These are phyloP conservation scores for Abortiporus biennis DNA, from an alignment of 1,284 basidiomycete species.

Conservation along the genomic window DNA sequence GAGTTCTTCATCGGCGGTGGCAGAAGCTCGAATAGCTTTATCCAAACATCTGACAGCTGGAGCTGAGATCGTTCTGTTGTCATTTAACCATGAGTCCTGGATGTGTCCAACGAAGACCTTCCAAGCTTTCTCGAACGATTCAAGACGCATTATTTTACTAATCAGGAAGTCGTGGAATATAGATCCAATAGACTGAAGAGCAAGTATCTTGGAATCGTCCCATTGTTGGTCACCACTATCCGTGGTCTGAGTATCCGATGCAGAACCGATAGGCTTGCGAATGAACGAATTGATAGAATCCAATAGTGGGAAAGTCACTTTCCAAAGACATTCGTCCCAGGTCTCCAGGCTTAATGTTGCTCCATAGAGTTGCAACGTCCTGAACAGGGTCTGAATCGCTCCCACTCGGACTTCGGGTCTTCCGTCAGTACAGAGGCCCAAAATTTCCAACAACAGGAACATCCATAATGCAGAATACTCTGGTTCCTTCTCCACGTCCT, in stretches of 20 bases:
- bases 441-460: constrained; percentile 79
- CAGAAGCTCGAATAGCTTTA: constrained; percentile 59
- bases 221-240: constrained; percentile 38
- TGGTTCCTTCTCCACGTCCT: constrained; percentile 57
- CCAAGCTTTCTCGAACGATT: constrained; percentile 69
- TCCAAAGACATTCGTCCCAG: constrained; percentile 88
- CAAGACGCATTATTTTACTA: constrained; percentile 66
- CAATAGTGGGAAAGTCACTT: constrained; percentile 85
- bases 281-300: constrained; percentile 63
- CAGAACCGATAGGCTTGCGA: constrained; percentile 26
- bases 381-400: constrained; percentile 92
- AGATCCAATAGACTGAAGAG: constrained; percentile 78
- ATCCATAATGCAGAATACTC: constrained; percentile 87
- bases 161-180: constrained; percentile 80
- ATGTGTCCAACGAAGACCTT: constrained; percentile 66
- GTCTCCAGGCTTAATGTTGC: constrained; percentile 70
- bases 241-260: constrained; percentile 8
- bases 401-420: constrained; percentile 88
- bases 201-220: constrained; percentile 87
- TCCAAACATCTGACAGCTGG: constrained; percentile 81
- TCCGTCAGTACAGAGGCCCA: constrained; percentile 76
- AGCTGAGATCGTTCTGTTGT: constrained; percentile 66
- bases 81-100: constrained; percentile 61
- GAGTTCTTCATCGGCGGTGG: constrained; percentile 33
- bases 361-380: constrained; percentile 91